Percentiles rank a stretch among this genome's conserved stretches.
Evolutionary conservation across 2,329 filamentous ascomycete species (phyloP).

Genomic region (Exophiala oligosperma): DNA sequence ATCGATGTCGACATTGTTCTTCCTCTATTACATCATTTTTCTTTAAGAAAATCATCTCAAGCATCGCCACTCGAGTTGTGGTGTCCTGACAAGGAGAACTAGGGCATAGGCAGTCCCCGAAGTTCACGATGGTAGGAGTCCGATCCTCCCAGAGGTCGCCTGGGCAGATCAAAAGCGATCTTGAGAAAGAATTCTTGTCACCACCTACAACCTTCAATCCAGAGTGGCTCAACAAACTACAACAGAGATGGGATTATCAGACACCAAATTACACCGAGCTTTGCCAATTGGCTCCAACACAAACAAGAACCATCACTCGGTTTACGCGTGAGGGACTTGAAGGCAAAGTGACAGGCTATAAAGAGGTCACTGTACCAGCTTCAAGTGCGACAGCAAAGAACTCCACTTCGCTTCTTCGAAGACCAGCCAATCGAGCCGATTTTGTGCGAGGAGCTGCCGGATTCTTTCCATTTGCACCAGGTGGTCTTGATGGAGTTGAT

Average conservation of each 20-base stretch:
- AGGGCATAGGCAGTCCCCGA: too few species aligned
- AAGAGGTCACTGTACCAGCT: slow-evolving; percentile 87
- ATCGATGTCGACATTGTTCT: too few species aligned
- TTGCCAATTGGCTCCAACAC: slow-evolving; percentile 83
- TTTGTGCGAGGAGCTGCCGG: slow-evolving; percentile 91
- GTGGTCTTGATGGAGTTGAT: slow-evolving; percentile 83
- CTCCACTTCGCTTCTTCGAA: slow-evolving; percentile 83
- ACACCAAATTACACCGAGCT: slow-evolving; percentile 74
- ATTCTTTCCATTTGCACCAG: slow-evolving; percentile 91
- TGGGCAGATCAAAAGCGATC: slow-evolving; percentile 59
- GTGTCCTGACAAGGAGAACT: too few species aligned
- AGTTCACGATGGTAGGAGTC: neutral
- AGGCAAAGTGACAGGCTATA: slow-evolving; percentile 88
- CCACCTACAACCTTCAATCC: slow-evolving; percentile 77
- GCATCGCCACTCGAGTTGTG: too few species aligned
- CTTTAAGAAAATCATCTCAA: neutral
- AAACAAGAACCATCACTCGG: slow-evolving; percentile 90
- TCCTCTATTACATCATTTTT: too few species aligned
- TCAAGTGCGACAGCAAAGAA: slow-evolving; percentile 91
- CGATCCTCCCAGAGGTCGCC: slow-evolving; percentile 7
- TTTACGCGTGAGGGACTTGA: slow-evolving; percentile 91
- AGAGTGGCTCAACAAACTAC: slow-evolving; percentile 84
- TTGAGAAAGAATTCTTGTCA: slow-evolving; percentile 76
- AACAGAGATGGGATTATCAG: slow-evolving; percentile 83
- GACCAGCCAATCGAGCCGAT: slow-evolving; percentile 81